Percentiles rank a stretch among this genome's conserved stretches.
Conservation (phyloP, 1,139 yeast species). For the Petasospora rhodanensis region DNA sequence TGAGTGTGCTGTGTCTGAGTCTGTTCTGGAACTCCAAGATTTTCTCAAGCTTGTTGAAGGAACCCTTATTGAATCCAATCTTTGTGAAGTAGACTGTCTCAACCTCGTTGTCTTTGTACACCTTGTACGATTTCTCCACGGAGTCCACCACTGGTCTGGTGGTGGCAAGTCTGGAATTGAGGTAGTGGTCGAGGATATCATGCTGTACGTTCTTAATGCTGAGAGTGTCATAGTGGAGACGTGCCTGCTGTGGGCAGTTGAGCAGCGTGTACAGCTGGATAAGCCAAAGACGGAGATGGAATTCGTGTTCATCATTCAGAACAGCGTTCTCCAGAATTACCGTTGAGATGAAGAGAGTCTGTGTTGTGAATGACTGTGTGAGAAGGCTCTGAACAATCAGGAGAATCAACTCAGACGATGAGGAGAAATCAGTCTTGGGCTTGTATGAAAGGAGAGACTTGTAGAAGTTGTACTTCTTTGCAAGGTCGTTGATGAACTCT, state of each 20-base stretch:
- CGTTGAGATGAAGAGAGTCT: conserved; percentile 30
- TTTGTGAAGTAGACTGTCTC: conserved; percentile 46
- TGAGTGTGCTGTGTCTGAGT: conserved; percentile 33
- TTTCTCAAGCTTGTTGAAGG: conserved; percentile 59
- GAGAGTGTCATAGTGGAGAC: conserved; percentile 46
- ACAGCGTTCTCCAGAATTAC: conserved; percentile 46
- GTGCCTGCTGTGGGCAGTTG: conserved; percentile 51
- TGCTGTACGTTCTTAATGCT: conserved; percentile 73
- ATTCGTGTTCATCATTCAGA: conserved; percentile 56
- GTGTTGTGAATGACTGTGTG: conserved; percentile 19
- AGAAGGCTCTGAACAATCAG: conserved; percentile 37
- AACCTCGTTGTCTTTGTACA: conserved; percentile 47
- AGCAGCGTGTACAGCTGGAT: conserved; percentile 57
- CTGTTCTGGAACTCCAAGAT: conserved; percentile 49
- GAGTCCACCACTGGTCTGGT: conserved; percentile 31
- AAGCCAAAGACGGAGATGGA: conserved; percentile 65
- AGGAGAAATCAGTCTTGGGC: conserved; percentile 55
- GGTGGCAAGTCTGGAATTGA: conserved; percentile 45
- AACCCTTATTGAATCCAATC: conserved; percentile 48
- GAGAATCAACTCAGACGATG: conserved; percentile 61
- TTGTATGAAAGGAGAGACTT: conserved; percentile 32
- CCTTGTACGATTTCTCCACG: conserved; percentile 25
- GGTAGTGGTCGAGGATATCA: conserved; percentile 64
- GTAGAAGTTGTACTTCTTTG: conserved; percentile 35
- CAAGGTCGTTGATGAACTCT: conserved; percentile 28